phyloP scores from a whole-genome alignment of 1,139 yeast species.

The Sugiyamaella paludigena region DNA sequence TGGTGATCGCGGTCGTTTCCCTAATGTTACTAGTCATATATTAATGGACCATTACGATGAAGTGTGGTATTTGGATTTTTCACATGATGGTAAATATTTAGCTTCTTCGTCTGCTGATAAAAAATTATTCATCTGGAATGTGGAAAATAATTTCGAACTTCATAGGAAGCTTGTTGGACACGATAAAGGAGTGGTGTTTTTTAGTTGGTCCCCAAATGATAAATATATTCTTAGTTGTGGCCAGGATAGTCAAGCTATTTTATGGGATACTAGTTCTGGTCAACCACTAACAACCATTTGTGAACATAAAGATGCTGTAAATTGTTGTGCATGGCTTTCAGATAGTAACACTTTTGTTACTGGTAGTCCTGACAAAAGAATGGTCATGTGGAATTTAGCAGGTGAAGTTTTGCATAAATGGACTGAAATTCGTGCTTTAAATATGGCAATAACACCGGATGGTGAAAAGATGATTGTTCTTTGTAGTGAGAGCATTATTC shows the following conservation, averaged over 20 bases:
- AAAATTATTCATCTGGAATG: conserved; percentile 64
- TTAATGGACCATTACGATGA: conserved; percentile 63
- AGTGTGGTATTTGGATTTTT: conserved; percentile 80
- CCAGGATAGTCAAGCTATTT: conserved; percentile 60
- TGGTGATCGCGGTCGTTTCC: conserved; percentile 45
- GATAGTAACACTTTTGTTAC: conserved; percentile 58
- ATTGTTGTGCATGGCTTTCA: conserved; percentile 78
- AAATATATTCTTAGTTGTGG: conserved; percentile 65
- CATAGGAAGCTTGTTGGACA: conserved; percentile 46
- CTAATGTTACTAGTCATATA: conserved; percentile 41
- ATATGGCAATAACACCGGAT: conserved; percentile 63
- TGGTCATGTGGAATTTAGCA: conserved; percentile 51
- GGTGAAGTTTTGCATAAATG: conserved; percentile 44
- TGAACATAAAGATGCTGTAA: conserved; percentile 40
- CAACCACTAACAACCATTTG: conserved; percentile 26
- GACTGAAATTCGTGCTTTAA: conserved; percentile 57
- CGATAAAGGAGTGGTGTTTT: conserved; percentile 59
- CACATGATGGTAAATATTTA: conserved; percentile 70
- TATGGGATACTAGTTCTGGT: conserved; percentile 60
- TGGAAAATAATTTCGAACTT: conserved; percentile 51
- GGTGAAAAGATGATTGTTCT: conserved; percentile 63
- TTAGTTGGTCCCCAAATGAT: conserved; percentile 75
- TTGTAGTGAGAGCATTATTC: conserved; percentile 45
- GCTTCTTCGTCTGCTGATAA: conserved; percentile 79
- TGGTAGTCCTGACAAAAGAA: conserved; percentile 76